Evolutionary conservation across 2,329 filamentous ascomycete species (phyloP).

Genomic region (Cladosporium sp.): DNA sequence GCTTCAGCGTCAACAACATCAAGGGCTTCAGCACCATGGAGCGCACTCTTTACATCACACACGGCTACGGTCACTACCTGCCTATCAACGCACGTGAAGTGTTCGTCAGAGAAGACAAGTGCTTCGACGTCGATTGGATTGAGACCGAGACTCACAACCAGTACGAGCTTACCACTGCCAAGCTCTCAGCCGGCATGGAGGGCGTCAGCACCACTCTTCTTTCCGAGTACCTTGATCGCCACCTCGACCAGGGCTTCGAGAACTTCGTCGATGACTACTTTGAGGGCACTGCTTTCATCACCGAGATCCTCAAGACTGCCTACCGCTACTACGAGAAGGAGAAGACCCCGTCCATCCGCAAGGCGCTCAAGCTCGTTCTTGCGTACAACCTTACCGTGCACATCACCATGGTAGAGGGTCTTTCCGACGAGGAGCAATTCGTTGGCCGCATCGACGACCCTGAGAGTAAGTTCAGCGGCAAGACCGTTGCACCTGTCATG

Average conservation of each 20-base stretch:
- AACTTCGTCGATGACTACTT: conserved; percentile 95
- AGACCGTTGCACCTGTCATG: conserved; percentile 93
- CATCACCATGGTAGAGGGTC: conserved; percentile 89
- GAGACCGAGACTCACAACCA: conserved; percentile 78
- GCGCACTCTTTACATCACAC: conserved; percentile 83
- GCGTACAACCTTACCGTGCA: conserved; percentile 95
- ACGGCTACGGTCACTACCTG: conserved; percentile 90
- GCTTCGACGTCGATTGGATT: conserved; percentile 91
- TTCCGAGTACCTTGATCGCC: conserved; percentile 90
- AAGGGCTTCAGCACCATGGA: conserved; percentile 72
- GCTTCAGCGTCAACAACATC: conserved; percentile 91
- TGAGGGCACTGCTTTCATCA: conserved; percentile 90
- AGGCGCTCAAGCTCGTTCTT: conserved; percentile 90
- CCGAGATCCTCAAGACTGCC: conserved; percentile 92
- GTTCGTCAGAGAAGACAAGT: conserved; percentile 86
- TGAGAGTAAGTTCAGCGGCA: conserved; percentile 83
- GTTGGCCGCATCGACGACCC: conserved; percentile 83
- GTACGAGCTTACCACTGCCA: conserved; percentile 85
- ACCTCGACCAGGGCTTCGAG: conserved; percentile 90
- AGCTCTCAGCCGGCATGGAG: conserved; percentile 83
- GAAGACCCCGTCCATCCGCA: conserved; percentile 84
- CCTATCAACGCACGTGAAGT: conserved; percentile 94
- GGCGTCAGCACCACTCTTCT: conserved; percentile 79
- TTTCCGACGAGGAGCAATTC: conserved; percentile 75
- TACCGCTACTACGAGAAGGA: conserved; percentile 91